Base-by-base conservation (phyloP, 768 basidiomycete genomes). In the Lyophyllum decastes region DNA sequence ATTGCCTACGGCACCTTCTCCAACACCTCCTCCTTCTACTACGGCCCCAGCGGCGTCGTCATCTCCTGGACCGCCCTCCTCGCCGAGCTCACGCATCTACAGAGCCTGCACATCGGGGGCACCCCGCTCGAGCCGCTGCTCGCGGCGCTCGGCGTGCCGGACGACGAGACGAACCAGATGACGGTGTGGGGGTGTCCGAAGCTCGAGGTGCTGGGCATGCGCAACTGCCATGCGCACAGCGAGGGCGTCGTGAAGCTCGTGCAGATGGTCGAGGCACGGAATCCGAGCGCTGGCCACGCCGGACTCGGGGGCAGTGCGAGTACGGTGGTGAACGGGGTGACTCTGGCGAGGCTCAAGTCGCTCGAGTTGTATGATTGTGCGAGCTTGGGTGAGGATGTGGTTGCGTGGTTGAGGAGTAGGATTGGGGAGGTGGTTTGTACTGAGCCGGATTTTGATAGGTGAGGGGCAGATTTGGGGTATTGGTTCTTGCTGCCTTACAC, bases 291-390 rank as follows among this genome's bases (percentile, higher is more conserved):
- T 11, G 52, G 55, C 5, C 30, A 30, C 30, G 5, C 5, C 30
- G 30, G 10, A 10, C 10, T 4, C 30, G 30, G 49, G 47, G 14
- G 66, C 10, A 48, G 57, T 26, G 41, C 16, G 35, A 21, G 71
- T 45, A 71, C 67, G 24, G 68, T 64, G 34, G 76, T 76, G 45
- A 75, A 73, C 25, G 81, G 81, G 0, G 80, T 79, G n/a, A 72
- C 76, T 9, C 86, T 86, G 0, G 73, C 73, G 59, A 78, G 82
- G 64, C 68, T 92, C 61, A 78, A 75, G 63, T 72, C 74, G 50
- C 66, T 92, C 34, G 89, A 90, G 71, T 61, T 90, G 76, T 72
- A 83, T 63, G 88, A 90, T 56, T 91, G 89, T 70, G 76, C 82
- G 43, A 78, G 75, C 57, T 70, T 90, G 12, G 88, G 88, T 1